Percentiles rank a stretch among this genome's conserved stretches.
Conservation (phyloP, 305 asterid species). For the Petunia hybrid region DNA sequence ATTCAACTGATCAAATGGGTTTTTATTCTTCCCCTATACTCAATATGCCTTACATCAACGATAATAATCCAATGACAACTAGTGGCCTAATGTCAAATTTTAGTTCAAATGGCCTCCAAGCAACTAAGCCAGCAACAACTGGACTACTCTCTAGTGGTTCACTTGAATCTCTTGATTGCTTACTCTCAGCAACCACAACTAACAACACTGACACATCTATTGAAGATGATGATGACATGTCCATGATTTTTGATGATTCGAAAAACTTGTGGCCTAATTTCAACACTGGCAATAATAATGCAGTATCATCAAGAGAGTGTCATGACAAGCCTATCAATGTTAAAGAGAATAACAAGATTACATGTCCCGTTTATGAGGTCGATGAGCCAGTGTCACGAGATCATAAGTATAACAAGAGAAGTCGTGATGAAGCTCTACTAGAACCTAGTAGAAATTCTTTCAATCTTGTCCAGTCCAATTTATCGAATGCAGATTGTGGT, state of each 20-base stretch:
- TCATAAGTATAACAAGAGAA: conserved; percentile 48
- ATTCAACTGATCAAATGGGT: not conserved
- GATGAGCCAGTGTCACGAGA: conserved; percentile 34
- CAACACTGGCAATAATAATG: conserved; percentile 11
- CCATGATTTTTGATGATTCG: conserved; percentile 60
- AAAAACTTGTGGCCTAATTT: conserved; percentile 51
- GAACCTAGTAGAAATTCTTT: conserved; percentile 1
- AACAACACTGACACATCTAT: conserved; percentile 56
- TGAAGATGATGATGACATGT: conserved; percentile 71
- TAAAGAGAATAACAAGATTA: too few species aligned
- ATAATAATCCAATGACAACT: not conserved
- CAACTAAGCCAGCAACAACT: conserved; percentile 31
- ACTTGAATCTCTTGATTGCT: conserved; percentile 65
- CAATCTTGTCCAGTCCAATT: conserved; percentile 32
- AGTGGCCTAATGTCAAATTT: conserved; percentile 31
- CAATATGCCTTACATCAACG: not conserved
- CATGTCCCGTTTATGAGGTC: too few species aligned
- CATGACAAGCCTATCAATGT: not conserved
- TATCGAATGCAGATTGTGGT: conserved; percentile 14
- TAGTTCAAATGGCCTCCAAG: conserved; percentile 30
- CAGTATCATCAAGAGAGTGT: conserved; percentile 38
- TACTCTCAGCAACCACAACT: conserved; percentile 68
- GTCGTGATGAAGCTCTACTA: conserved; percentile 34
- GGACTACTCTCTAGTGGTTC: conserved; percentile 39
- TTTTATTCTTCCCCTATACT: not conserved